These are phyloP conservation scores for Aphanocladium album DNA, from an alignment of 2,329 filamentous ascomycete species.

Conservation along the genomic window DNA sequence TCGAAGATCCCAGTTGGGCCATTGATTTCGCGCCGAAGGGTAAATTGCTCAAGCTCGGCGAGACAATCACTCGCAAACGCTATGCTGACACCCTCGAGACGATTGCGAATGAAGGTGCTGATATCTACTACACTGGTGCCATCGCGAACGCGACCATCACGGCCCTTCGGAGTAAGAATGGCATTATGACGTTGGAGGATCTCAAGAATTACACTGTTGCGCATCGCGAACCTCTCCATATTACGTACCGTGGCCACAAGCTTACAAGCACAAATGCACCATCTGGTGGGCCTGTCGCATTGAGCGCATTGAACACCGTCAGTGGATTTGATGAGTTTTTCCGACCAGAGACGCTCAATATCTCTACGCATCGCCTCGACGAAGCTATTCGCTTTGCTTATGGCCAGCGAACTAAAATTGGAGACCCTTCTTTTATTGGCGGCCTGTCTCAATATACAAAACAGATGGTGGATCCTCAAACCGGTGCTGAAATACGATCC, in stretches of 20 bases:
- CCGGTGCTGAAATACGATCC: slow-evolving; percentile 47
- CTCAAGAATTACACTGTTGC: slow-evolving; percentile 66
- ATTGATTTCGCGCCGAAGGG: slow-evolving; percentile 80
- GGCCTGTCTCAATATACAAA: slow-evolving; percentile 58
- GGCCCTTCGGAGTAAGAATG: slow-evolving; percentile 57
- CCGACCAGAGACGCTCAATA: slow-evolving; percentile 42
- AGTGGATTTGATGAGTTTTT: slow-evolving; percentile 65
- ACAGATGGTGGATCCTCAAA: slow-evolving; percentile 56
- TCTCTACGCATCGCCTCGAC: slow-evolving; percentile 74
- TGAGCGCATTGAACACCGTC: slow-evolving; percentile 70
- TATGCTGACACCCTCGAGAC: slow-evolving; percentile 69
- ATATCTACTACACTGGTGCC: slow-evolving; percentile 65
- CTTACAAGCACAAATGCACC: slow-evolving; percentile 65
- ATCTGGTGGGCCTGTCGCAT: slow-evolving; percentile 65
- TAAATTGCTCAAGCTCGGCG: slow-evolving; percentile 58
- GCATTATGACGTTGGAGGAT: slow-evolving; percentile 73
- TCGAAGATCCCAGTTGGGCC: slow-evolving; percentile 69
- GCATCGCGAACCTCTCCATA: slow-evolving; percentile 54
- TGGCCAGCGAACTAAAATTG: slow-evolving; percentile 65
- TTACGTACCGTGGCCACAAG: slow-evolving; percentile 65
- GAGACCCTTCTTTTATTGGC: slow-evolving; percentile 67
- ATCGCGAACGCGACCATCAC: slow-evolving; percentile 66
- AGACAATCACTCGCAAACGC: slow-evolving; percentile 68
- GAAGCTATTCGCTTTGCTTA: slow-evolving; percentile 83
- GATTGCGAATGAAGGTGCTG: slow-evolving; percentile 60